These are phyloP conservation scores for Pythium angustatum DNA, from an alignment of 352 stramenopile species.

Conservation along the genomic window DNA sequence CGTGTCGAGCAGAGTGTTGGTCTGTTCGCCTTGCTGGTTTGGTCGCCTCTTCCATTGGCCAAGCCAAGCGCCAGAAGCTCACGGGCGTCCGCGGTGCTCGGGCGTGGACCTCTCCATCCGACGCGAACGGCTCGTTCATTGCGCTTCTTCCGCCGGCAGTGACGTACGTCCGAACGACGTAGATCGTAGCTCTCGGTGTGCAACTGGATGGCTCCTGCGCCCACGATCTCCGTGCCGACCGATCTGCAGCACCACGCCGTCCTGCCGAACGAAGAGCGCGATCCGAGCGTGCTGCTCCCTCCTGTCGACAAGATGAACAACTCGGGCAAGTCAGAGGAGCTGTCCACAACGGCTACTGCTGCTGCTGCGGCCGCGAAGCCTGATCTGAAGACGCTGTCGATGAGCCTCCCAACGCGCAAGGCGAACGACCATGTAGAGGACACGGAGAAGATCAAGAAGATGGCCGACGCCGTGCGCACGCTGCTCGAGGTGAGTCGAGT, in stretches of 20 bases:
- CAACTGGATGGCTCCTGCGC: conserved; percentile 24
- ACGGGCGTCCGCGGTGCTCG: neutral
- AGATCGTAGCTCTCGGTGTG: neutral
- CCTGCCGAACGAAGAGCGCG: conserved; percentile 11
- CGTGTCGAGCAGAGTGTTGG: conserved; percentile 15
- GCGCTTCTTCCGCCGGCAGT: conserved; percentile 20
- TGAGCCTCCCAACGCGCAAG: conserved; percentile 57
- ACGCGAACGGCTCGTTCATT: conserved; percentile 8
- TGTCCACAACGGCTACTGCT: neutral
- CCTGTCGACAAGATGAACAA: conserved; percentile 40
- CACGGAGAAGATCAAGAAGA: conserved; percentile 86
- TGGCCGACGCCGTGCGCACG: conserved; percentile 92
- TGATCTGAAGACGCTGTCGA: conserved; percentile 53
- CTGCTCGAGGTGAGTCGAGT: conserved; percentile 90
- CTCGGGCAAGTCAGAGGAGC: conserved; percentile 19
- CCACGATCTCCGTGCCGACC: conserved; percentile 21
- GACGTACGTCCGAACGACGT: neutral
- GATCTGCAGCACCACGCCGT: conserved; percentile 16
- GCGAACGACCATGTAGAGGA: conserved; percentile 74
- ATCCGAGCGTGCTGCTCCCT: conserved; percentile 1
- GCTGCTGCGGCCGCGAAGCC: conserved; percentile 1
- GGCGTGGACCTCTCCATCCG: neutral
- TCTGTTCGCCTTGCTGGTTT: neutral
- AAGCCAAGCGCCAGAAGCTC: neutral
- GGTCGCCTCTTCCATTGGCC: conserved; percentile 7